Evolutionary conservation across 2,329 filamentous ascomycete genomes (phyloP).

Genomic region (Cadophora malorum): DNA sequence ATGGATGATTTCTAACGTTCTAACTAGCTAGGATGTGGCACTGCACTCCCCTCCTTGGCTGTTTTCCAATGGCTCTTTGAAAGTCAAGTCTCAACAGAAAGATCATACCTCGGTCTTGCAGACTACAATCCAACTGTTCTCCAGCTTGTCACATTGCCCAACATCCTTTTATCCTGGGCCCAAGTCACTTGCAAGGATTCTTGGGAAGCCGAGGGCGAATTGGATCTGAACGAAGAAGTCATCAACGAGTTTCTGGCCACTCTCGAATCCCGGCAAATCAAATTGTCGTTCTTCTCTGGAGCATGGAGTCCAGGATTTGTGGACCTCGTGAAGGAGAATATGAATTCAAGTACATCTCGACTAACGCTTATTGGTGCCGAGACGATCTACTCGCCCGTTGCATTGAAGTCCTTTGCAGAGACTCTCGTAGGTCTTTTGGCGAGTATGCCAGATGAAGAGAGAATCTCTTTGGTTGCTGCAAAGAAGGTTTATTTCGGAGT

Average conservation of each 20-base stretch:
- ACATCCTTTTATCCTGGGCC: constrained; percentile 74
- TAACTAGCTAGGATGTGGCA: constrained; percentile 76
- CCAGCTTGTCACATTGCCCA: constrained; percentile 79
- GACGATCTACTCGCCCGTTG: constrained; percentile 82
- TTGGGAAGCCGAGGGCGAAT: constrained; percentile 44
- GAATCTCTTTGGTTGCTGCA: constrained; percentile 69
- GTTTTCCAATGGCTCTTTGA: constrained; percentile 66
- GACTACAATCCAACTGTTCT: constrained; percentile 84
- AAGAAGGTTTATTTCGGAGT: constrained; percentile 50
- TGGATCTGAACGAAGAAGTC: constrained; percentile 52
- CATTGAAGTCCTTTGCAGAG: constrained; percentile 71
- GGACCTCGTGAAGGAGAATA: constrained; percentile 53
- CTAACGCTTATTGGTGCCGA: constrained; percentile 73
- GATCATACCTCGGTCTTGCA: constrained; percentile 58
- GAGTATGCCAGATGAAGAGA: constrained; percentile 46
- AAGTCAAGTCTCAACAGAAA: constrained; percentile 30
- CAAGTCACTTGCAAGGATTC: constrained; percentile 30
- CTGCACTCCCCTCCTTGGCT: constrained; percentile 74
- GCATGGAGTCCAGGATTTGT: constrained; percentile 74
- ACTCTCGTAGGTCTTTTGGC: constrained; percentile 66
- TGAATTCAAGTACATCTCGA: constrained; percentile 41
- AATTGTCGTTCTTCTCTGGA: constrained; percentile 73
- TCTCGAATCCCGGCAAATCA: constrained; percentile 58
- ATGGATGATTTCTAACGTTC: background rate
- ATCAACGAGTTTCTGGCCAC: constrained; percentile 62